Conservation (phyloP, 2,329 filamentous ascomycete genomes). For the Trichothecium roseum region DNA sequence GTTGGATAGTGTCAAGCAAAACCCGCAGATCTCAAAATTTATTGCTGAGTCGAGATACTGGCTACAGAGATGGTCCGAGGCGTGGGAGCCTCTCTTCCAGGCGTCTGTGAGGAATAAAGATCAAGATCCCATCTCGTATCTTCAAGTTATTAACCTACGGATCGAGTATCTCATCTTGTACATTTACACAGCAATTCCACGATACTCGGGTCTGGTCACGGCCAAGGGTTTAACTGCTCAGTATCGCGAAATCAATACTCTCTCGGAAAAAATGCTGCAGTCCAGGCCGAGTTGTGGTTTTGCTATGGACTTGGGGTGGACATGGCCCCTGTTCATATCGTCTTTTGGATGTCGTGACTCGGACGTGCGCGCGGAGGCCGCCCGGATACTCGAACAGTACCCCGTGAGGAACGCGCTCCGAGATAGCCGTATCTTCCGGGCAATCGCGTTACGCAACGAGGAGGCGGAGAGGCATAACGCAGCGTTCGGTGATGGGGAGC, state of each 20-base stretch:
- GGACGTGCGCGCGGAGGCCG: slow-evolving; percentile 26
- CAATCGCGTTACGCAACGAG: slow-evolving; percentile 26
- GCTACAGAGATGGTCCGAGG: slow-evolving; percentile 27
- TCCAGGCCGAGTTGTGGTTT: slow-evolving; percentile 26
- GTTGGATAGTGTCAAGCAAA: slow-evolving; percentile 18
- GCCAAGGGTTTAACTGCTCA: slow-evolving; percentile 28
- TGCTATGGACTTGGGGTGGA: slow-evolving; percentile 34
- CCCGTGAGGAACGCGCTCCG: slow-evolving; percentile 32
- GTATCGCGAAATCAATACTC: slow-evolving; percentile 28
- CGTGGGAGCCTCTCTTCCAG: slow-evolving; percentile 25
- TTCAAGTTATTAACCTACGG: slow-evolving; percentile 27
- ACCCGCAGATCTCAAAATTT: slow-evolving; percentile 19
- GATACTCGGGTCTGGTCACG: slow-evolving; percentile 23
- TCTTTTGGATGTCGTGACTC: slow-evolving; percentile 29
- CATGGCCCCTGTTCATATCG: slow-evolving; percentile 31
- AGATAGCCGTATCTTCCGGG: slow-evolving; percentile 28
- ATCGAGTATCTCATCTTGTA: slow-evolving; percentile 31
- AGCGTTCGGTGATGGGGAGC: slow-evolving; percentile 17
- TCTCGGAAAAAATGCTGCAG: slow-evolving; percentile 25
- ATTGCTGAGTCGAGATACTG: slow-evolving; percentile 24
- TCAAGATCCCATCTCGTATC: slow-evolving; percentile 14
- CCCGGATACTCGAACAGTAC: slow-evolving; percentile 27
- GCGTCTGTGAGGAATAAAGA: slow-evolving; percentile 12
- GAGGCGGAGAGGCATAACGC: slow-evolving; percentile 21
- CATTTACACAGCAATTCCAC: slow-evolving; percentile 26